Percentiles rank a stretch among this genome's conserved stretches.
phyloP scores from a whole-genome alignment of 441 rosid genomes.

The Mallotus japonicus region DNA sequence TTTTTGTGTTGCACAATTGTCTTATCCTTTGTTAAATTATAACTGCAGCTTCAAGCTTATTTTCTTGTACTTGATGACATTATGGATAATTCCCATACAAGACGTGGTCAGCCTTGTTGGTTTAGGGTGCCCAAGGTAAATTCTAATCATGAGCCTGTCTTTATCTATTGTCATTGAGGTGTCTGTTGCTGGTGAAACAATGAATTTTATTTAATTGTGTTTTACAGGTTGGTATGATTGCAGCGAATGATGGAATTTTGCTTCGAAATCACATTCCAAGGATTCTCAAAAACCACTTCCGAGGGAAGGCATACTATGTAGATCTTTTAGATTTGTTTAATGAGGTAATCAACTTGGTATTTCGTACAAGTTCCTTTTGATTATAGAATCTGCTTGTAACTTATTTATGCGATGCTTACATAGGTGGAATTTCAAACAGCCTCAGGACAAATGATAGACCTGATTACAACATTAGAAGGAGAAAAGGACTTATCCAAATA shows the following conservation, averaged over 20 bases:
- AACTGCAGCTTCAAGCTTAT: constrained; percentile 82
- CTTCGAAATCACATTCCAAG: constrained; percentile 80
- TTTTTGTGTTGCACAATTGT: neutral
- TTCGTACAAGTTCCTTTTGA: neutral
- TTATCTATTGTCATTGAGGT: neutral
- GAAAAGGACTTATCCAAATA: constrained; percentile 80
- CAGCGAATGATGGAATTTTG: constrained; percentile 67
- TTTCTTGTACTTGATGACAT: constrained; percentile 92
- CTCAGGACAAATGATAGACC: constrained; percentile 89
- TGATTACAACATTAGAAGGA: constrained; percentile 81
- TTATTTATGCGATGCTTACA: constrained; percentile 18
- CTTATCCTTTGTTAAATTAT: neutral
- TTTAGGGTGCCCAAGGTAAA: constrained; percentile 76
- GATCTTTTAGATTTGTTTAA: constrained; percentile 83
- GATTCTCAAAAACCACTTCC: constrained; percentile 74
- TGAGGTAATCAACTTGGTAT: constrained; percentile 49
- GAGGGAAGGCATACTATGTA: constrained; percentile 65
- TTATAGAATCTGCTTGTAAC: neutral
- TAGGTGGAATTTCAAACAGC: constrained; percentile 93
- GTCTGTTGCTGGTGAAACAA: constrained; percentile 4
- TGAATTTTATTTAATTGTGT: constrained; percentile 4
- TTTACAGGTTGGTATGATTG: constrained; percentile 72
- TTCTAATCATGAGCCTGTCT: neutral
- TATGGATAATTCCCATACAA: constrained; percentile 84
- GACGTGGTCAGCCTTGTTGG: constrained; percentile 95